These are phyloP conservation scores for Fusarium pseudocircinatum DNA, from an alignment of 2,329 filamentous ascomycete genomes.

Conservation along the genomic window DNA sequence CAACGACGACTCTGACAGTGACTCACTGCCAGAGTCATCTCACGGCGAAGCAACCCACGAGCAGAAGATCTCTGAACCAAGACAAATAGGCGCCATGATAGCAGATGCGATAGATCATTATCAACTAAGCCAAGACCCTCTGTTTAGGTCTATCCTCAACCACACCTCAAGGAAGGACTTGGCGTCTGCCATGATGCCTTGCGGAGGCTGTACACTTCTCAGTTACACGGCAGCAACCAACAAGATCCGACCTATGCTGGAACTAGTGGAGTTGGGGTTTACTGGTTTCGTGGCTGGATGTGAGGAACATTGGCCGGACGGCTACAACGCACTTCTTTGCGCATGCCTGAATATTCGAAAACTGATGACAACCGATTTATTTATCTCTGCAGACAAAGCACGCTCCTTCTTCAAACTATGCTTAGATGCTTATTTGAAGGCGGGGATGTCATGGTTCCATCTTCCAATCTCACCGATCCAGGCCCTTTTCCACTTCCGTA, in stretches of 20 bases:
- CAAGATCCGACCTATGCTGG: constrained; percentile 20
- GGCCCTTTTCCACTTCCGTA: constrained; percentile 24
- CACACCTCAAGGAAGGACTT: constrained; percentile 27
- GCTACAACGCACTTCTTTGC: constrained; percentile 36
- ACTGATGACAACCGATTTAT: constrained; percentile 21
- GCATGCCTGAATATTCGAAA: constrained; percentile 20
- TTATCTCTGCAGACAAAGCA: constrained; percentile 8
- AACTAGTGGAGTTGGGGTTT: constrained; percentile 33
- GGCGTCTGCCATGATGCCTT: constrained; percentile 32
- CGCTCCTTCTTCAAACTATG: constrained; percentile 25
- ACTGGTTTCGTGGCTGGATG: constrained; percentile 33
- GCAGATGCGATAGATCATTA: constrained; percentile 24
- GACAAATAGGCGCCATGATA: constrained; percentile 23
- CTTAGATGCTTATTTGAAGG: constrained; percentile 33
- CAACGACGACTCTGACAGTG: background rate
- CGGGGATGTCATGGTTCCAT: constrained; percentile 33
- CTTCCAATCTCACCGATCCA: constrained; percentile 25
- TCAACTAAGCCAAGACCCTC: background rate
- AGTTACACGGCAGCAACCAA: constrained; percentile 26
- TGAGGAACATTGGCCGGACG: constrained; percentile 31
- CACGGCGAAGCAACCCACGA: background rate
- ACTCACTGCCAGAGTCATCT: background rate
- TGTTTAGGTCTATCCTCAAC: constrained; percentile 23
- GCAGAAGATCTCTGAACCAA: background rate
- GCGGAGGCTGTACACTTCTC: constrained; percentile 37